A percentile compares a stretch with the other conserved stretches of the same genome.
These are phyloP conservation scores for Streptanthus diversifolius DNA, from an alignment of 345 rosid genomes.

Conservation along the genomic window DNA sequence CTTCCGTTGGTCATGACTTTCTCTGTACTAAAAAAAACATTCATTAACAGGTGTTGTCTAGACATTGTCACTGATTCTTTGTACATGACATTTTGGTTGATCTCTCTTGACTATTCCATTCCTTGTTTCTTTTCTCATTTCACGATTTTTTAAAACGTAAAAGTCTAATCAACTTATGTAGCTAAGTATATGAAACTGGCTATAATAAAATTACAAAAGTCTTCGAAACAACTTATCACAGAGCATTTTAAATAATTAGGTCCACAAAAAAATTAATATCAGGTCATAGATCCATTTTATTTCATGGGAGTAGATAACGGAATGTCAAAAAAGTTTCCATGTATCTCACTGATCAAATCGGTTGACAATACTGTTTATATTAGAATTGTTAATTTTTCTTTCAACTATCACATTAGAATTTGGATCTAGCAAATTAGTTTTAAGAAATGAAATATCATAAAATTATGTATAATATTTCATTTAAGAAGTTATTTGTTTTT, in stretches of 20 bases:
- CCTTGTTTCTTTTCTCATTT: background rate
- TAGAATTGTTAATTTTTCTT: slow-evolving; percentile 13
- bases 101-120: background rate
- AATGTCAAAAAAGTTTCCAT: background rate
- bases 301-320: background rate
- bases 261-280: slow-evolving; percentile 22
- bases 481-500: background rate
- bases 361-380: background rate
- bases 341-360: background rate
- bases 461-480: background rate
- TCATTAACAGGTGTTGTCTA: slow-evolving; percentile 23
- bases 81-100: slow-evolving; percentile 20
- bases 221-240: slow-evolving; percentile 1
- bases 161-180: slow-evolving; percentile 16
- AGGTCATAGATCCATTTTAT: slow-evolving; percentile 6
- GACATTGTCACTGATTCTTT: slow-evolving; percentile 27
- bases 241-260: slow-evolving; percentile 5
- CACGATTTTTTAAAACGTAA: background rate
- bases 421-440: background rate
- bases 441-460: background rate
- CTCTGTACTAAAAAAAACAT: slow-evolving; percentile 27
- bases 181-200: slow-evolving; percentile 22
- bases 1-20: slow-evolving; percentile 6
- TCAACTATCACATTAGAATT: background rate
- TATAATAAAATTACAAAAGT: background rate